phyloP scores from a whole-genome alignment of 768 basidiomycete genomes.

The Lactifluus piperatus region DNA sequence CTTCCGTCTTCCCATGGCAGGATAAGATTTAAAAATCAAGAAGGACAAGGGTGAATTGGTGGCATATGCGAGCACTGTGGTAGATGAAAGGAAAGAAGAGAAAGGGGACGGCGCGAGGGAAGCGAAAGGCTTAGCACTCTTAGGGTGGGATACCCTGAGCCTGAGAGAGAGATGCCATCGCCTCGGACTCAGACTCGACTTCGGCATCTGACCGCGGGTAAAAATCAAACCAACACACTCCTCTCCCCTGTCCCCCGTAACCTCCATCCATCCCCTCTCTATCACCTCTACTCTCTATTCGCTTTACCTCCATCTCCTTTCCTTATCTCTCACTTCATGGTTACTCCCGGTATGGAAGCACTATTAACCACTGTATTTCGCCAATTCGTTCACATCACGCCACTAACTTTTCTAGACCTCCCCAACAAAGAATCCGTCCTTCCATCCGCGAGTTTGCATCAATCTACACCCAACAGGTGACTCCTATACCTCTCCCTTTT shows the following conservation, averaged over 20 bases:
- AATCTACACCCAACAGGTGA: neutral
- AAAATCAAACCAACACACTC: constrained; percentile 12
- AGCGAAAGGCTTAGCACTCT: constrained; percentile 17
- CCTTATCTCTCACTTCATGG: neutral
- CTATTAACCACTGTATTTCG: neutral
- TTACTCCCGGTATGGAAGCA: neutral
- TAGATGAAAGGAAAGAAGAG: constrained; percentile 6
- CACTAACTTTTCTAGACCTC: neutral
- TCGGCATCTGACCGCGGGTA: constrained; percentile 19
- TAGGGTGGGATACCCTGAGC: too few species aligned
- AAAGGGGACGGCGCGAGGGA: constrained; percentile 8
- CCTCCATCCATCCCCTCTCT: constrained; percentile 5
- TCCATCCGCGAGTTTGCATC: neutral
- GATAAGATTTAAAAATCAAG: neutral
- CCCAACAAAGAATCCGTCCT: neutral
- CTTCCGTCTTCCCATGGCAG: constrained; percentile 62
- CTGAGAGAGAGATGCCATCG: neutral
- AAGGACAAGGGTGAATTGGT: neutral
- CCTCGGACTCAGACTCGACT: too few species aligned
- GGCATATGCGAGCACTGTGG: constrained; percentile 1
- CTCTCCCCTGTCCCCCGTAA: too few species aligned
- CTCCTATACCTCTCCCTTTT: neutral
- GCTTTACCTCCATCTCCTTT: neutral
- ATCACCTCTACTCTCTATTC: neutral
- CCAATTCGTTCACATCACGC: neutral